Evolutionary conservation across 345 rosid species (phyloP).

Genomic region (Eucalyptus pauciflora): DNA sequence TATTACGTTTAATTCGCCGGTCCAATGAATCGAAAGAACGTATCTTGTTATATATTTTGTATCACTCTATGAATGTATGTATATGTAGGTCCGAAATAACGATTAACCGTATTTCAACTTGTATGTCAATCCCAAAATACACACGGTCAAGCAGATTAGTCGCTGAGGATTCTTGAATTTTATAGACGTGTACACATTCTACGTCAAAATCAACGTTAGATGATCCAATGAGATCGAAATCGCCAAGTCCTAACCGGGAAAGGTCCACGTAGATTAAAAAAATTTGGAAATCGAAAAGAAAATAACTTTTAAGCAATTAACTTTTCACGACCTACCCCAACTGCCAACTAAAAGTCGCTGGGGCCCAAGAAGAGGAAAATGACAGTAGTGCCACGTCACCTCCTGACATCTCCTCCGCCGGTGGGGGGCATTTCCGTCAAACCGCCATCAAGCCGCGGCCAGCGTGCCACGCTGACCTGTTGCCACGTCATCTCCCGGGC

Average conservation of each 20-base stretch:
- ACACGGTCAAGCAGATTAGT: not conserved
- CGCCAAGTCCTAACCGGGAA: not conserved
- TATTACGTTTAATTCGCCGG: rapidly evolving
- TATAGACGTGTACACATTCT: not conserved
- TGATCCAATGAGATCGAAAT: not conserved
- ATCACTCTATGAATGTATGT: rapidly evolving
- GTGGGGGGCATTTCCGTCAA: not conserved
- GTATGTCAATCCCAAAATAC: not conserved
- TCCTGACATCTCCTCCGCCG: not conserved
- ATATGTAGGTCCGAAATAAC: rapidly evolving
- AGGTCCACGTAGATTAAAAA: not conserved
- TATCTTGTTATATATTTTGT: rapidly evolving
- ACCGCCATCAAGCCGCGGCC: rapidly evolving
- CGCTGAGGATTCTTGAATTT: not conserved
- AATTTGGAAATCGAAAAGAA: not conserved
- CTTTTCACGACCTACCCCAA: not conserved
- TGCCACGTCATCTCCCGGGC: not conserved
- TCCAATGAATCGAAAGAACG: not conserved
- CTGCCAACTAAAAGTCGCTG: not conserved
- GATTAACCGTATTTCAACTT: not conserved
- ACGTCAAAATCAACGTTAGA: not conserved
- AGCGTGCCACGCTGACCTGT: not conserved
- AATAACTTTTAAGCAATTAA: not conserved
- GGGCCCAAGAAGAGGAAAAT: not conserved
- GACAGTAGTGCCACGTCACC: not conserved